Evolutionary conservation across 495 filamentous ascomycete species (phyloP), one percentile per base, ranked within the genome.

Genomic region (Sphaerosporella brunnea): DNA sequence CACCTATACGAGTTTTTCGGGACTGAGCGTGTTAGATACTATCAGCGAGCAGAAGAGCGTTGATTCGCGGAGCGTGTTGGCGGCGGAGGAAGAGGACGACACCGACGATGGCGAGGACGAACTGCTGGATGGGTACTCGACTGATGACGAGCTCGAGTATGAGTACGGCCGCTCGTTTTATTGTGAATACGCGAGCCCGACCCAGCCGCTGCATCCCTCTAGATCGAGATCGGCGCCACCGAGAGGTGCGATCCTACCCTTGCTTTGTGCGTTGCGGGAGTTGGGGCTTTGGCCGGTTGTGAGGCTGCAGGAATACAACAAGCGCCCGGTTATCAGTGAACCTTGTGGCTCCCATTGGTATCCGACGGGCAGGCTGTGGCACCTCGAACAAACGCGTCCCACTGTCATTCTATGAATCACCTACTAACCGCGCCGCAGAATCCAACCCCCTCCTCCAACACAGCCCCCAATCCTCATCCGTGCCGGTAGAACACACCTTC

Each of bases 151-250:
- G 16, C 16, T 39, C 15, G 36, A 10, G 19, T 46, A 32, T 26
- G 46, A 40, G 20, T 46, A 46, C 28, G 43, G 43, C 1, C 25
- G 23, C 1, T 13, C 25, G 40, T 59, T 47, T 41, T 47, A 52
- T 39, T 59, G 60, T 23, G 52, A 60, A 39, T 59, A 58, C 36
- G 55, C 55, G 16, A 59, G 55, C n/a, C 55, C 55, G 18, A 59
- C 54, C 8, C 55, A 59, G 38, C 55, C 55, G 13, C 36, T 59
- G 15, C 55, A 59, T 40, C 55, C 55, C 41, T 47, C 40, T 30
- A 47, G 53, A 46, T 57, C 55, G 16, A 38, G 45, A 26, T 53
- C 54, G 30, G 54, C 51, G 16, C 55, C 55, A 21, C 49, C 51
- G 43, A 26, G 45, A 37, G 53, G 55, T 58, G 25, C 34, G 53